A percentile compares a stretch with the other conserved stretches of the same genome.
Conservation (phyloP, 2,329 filamentous ascomycete genomes). For the Orbilia brochopaga region DNA sequence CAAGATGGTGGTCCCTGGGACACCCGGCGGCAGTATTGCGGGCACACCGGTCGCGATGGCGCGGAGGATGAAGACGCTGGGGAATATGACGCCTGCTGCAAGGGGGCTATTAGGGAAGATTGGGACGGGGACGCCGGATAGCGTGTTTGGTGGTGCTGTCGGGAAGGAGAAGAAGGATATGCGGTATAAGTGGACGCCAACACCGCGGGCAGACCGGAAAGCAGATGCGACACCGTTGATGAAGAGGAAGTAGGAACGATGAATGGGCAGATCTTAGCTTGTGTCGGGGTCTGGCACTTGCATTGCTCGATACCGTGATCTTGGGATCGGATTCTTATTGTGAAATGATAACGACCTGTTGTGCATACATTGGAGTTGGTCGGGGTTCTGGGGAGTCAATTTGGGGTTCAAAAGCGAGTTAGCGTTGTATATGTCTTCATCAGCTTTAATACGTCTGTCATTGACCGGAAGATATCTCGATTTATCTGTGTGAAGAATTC, state of each 20-base stretch:
- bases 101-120: constrained; percentile 71
- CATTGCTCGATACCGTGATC: constrained; percentile 13
- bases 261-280: background rate
- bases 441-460: too few relatives aligned
- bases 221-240: constrained; percentile 39
- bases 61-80: constrained; percentile 58
- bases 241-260: constrained; percentile 21
- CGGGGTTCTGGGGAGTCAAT: too few relatives aligned
- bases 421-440: too few relatives aligned
- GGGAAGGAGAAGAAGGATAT: constrained; percentile 23
- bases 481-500: too few relatives aligned
- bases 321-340: too few relatives aligned
- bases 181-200: constrained; percentile 52
- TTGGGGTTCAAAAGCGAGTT: too few relatives aligned
- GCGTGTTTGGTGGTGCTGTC: constrained; percentile 44
- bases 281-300: background rate
- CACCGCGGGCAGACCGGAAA: constrained; percentile 50
- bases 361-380: too few relatives aligned
- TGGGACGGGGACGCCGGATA: constrained; percentile 35
- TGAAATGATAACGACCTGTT: too few relatives aligned
- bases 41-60: constrained; percentile 65
- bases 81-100: constrained; percentile 74
- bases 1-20: constrained; percentile 61
- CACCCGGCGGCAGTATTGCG: constrained; percentile 64
- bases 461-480: too few relatives aligned